Evolutionary conservation across 768 basidiomycete genomes (phyloP).

Genomic region (Pulveroboletus sp.): DNA sequence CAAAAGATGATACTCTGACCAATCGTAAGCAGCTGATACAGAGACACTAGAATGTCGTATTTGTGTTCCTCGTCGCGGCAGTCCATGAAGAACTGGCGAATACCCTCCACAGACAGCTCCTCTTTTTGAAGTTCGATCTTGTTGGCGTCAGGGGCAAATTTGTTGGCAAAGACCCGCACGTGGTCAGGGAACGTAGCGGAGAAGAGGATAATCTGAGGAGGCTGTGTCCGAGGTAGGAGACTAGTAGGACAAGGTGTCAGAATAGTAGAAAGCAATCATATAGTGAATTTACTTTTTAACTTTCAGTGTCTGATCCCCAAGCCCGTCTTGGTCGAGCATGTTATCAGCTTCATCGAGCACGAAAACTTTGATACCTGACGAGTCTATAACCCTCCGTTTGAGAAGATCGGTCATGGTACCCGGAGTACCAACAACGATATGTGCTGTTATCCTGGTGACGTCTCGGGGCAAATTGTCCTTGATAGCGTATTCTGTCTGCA

Average conservation of each 20-base stretch:
- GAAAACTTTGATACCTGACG: constrained; percentile 79
- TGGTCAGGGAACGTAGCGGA: constrained; percentile 97
- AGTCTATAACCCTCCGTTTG: constrained; percentile 70
- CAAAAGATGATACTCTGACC: constrained; percentile 99
- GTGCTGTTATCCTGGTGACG: constrained; percentile 70
- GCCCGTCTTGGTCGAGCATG: constrained; percentile 92
- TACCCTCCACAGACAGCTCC: constrained; percentile 89
- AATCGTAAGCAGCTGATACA: constrained; percentile 88
- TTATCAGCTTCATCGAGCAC: constrained; percentile 99
- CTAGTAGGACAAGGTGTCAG: constrained; percentile 33
- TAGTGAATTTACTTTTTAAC: constrained; percentile 77
- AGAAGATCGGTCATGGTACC: constrained; percentile 92
- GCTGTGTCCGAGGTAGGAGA: constrained; percentile 49
- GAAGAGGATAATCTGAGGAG: constrained; percentile 89
- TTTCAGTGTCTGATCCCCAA: constrained; percentile 89
- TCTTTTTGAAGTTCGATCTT: constrained; percentile 94
- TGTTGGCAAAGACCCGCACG: constrained; percentile 85
- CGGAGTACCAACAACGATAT: constrained; percentile 93
- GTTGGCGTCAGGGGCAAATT: constrained; percentile 92
- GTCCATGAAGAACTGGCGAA: constrained; percentile 98
- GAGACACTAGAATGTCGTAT: constrained; percentile 88
- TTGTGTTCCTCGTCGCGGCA: constrained; percentile 88
- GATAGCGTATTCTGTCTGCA: constrained; percentile 95
- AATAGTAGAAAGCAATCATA: neutral
- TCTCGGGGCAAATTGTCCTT: constrained; percentile 73